Conservation (phyloP, 495 filamentous ascomycete genomes). For the Margaritispora aquatica region DNA sequence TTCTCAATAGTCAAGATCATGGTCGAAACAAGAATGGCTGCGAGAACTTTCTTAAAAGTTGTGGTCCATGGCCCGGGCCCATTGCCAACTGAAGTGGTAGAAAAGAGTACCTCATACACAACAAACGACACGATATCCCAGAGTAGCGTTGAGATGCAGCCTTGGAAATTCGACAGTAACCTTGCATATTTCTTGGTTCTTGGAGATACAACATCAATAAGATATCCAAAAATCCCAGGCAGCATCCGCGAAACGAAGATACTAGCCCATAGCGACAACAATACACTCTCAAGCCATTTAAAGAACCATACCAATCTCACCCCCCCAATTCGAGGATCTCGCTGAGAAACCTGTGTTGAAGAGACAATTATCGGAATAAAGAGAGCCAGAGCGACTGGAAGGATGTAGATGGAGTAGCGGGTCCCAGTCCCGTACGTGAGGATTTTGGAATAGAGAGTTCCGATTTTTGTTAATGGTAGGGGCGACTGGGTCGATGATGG, state of each 20-base stretch:
- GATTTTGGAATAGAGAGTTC: conserved; percentile 51
- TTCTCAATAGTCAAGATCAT: conserved; percentile 59
- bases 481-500: background rate
- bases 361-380: conserved; percentile 61
- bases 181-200: conserved; percentile 63
- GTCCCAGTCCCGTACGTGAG: conserved; percentile 59
- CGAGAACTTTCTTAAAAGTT: conserved; percentile 1
- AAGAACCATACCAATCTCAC: conserved; percentile 59
- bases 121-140: conserved; percentile 2
- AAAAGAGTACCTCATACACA: conserved; percentile 2
- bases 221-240: conserved; percentile 52
- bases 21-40: conserved; percentile 20
- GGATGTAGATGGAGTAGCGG: conserved; percentile 59
- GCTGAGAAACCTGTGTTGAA: conserved; percentile 34
- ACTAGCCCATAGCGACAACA: conserved; percentile 57
- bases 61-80: background rate
- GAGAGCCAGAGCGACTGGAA: conserved; percentile 49
- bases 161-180: conserved; percentile 38
- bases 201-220: conserved; percentile 60
- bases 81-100: background rate
- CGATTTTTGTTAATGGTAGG: background rate
- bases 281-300: conserved; percentile 60
- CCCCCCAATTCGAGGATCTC: conserved; percentile 46
- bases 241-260: conserved; percentile 54
- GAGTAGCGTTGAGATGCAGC: background rate